Base-by-base conservation (phyloP, 225 moss, liverwort and hornwort species). In the Ulota crispa region DNA sequence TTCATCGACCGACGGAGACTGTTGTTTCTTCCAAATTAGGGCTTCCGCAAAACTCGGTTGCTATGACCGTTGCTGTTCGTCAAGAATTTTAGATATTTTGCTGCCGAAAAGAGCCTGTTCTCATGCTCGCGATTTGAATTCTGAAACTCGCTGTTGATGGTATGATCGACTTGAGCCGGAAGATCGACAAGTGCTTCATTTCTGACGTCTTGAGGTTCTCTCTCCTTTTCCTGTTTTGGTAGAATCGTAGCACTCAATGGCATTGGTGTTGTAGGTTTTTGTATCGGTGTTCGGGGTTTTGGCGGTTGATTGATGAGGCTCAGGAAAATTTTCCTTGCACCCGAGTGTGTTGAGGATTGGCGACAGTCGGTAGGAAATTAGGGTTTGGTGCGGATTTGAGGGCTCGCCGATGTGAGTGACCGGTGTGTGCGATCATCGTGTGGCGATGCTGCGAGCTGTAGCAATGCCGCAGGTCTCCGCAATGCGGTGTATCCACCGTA, bases 381-480 rank as follows among this genome's bases (percentile, higher is more conserved):
- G 81, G 87, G 72, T 83, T 20, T 66, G 68, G 12, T 23, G 26
- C 41, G 54, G 20, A 12, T 50, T 16, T 75, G 59, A 30, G 60
- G 30, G 4, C 28, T 30, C 68, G 59, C 41, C 76, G 43, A 73
- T 56, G 65, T 79, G 76, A 34, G 76, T 62, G 68, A 54, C 65
- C 9, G 53, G 53, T 47, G 83, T 54, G 54, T 45, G 36, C 15
- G 15, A 28, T 73, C 26, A 34, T 47, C 68, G 59, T 24, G 41
- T 10, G 52, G 68, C 55, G 27, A 85, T 78, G 85, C 70, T 83
- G 78, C 34, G 63, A 71, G 68, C 60, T 62, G 72, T 61, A 59
- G 78, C 47, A 61, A 81, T 86, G 63, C 85, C 80, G n/a, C 80
- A 67, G 53, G 47, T 70, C 52, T 57, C 82, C 55, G 80, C 80